phyloP scores from a whole-genome alignment of 139 green algal species.

The Penium margaritaceum region DNA sequence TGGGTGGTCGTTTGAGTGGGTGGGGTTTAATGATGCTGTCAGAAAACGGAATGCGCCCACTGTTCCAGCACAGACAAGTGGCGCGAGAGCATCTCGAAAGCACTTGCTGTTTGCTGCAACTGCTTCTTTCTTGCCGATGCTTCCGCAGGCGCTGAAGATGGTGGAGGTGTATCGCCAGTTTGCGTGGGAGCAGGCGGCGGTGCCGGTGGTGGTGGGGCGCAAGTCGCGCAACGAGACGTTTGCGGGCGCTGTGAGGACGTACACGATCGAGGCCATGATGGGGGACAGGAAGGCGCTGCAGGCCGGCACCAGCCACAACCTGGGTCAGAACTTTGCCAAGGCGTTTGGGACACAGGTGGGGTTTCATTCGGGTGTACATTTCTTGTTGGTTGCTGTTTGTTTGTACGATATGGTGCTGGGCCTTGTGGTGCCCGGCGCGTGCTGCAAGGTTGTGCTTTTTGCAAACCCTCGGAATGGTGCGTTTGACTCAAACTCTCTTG shows the following conservation, averaged over 20 bases:
- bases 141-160: neutral
- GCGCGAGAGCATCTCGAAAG: too few relatives aligned
- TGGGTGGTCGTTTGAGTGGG: too few relatives aligned
- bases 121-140: too few relatives aligned
- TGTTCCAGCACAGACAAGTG: too few relatives aligned
- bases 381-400: neutral
- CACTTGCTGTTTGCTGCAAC: too few relatives aligned
- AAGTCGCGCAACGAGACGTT: conserved; percentile 67
- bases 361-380: neutral
- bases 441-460: neutral
- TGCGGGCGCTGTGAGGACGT: conserved; percentile 77
- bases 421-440: neutral
- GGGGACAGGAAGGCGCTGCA: conserved; percentile 75
- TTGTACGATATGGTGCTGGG: neutral
- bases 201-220: conserved; percentile 54
- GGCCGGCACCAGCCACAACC: conserved; percentile 87
- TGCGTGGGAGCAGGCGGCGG: conserved; percentile 66
- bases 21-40: too few relatives aligned
- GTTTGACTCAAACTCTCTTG: too few relatives aligned
- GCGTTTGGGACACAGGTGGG: conserved; percentile 52
- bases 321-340: conserved; percentile 89
- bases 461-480: neutral
- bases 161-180: conserved; percentile 51
- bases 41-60: too few relatives aligned
- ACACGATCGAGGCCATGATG: conserved; percentile 99